Evolutionary conservation across 306 rosid genomes (phyloP).

Genomic region (Boehmeria nivea): DNA sequence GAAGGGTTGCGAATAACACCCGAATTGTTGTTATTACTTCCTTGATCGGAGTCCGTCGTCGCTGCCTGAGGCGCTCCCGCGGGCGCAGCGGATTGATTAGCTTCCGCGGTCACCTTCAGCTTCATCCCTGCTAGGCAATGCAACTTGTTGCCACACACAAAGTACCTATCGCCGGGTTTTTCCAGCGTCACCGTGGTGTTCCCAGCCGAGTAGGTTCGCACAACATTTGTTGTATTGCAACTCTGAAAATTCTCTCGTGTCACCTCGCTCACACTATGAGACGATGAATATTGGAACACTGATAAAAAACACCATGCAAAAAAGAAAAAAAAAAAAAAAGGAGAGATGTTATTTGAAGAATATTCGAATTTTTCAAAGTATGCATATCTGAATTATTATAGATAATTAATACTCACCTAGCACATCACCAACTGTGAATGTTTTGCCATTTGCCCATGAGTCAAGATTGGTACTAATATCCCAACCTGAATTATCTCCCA

Average conservation of each 20-base stretch:
- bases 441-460: constrained; percentile 59
- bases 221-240: constrained; percentile 61
- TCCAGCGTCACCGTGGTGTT: constrained; percentile 67
- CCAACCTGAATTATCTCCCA: constrained; percentile 92
- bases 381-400: too few relatives aligned
- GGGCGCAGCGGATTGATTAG: constrained; percentile 32
- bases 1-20: constrained; percentile 34
- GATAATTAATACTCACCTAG: constrained; percentile 39
- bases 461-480: constrained; percentile 77
- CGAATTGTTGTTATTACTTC: too few relatives aligned
- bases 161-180: constrained; percentile 54
- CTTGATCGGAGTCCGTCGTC: constrained; percentile 21
- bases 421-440: constrained; percentile 52
- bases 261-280: constrained; percentile 52
- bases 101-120: constrained; percentile 46
- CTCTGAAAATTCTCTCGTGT: constrained; percentile 39
- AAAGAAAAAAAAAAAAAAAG: neutral
- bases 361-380: too few relatives aligned
- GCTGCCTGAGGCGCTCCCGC: constrained; percentile 39
- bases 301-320: neutral
- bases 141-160: constrained; percentile 61
- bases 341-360: too few relatives aligned
- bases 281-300: constrained; percentile 81
- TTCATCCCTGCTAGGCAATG: constrained; percentile 89
- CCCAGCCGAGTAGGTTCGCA: constrained; percentile 43